Percentiles rank a stretch among this genome's conserved stretches.
Evolutionary conservation across 202 grass and related monocot species (phyloP).

Genomic region (Schoenoplectus tabernaemontani): DNA sequence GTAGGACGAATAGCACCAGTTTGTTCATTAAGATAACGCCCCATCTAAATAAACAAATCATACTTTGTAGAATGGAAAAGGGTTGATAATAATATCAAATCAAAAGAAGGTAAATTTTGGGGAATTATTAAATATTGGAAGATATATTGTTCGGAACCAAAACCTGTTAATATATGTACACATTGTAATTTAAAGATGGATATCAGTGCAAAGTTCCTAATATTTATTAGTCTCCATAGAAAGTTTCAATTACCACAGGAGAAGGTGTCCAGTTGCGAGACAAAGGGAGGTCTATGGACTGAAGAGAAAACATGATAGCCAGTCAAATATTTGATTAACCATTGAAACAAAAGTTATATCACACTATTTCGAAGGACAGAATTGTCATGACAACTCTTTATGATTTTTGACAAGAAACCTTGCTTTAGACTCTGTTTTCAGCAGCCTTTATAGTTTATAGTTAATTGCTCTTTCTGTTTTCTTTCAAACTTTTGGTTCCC

Average conservation of each 20-base stretch:
- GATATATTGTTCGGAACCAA: background rate
- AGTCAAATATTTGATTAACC: slow-evolving; percentile 14
- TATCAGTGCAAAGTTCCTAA: background rate
- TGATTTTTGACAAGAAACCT: background rate
- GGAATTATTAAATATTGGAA: background rate
- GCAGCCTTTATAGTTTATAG: background rate
- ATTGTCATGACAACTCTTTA: background rate
- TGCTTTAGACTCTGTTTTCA: background rate
- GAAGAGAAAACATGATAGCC: slow-evolving; percentile 42
- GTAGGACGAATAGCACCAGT: slow-evolving; percentile 41
- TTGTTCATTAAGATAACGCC: slow-evolving; percentile 84
- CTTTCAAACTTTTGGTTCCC: background rate
- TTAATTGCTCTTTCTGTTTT: background rate
- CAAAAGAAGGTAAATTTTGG: background rate
- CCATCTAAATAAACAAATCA: slow-evolving; percentile 59
- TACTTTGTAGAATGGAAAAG: background rate
- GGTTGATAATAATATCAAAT: slow-evolving; percentile 21
- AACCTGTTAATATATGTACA: background rate
- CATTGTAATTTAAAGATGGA: background rate
- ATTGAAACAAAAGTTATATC: background rate
- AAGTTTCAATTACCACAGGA: slow-evolving; percentile 52
- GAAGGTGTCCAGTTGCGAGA: slow-evolving; percentile 49
- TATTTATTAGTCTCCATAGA: background rate
- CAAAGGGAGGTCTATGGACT: slow-evolving; percentile 56
- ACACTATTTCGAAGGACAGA: background rate